Evolutionary conservation across 164 flowering plant genomes (phyloP), one percentile per base, ranked within the genome.

Genomic region (Nelumbo lutea): DNA sequence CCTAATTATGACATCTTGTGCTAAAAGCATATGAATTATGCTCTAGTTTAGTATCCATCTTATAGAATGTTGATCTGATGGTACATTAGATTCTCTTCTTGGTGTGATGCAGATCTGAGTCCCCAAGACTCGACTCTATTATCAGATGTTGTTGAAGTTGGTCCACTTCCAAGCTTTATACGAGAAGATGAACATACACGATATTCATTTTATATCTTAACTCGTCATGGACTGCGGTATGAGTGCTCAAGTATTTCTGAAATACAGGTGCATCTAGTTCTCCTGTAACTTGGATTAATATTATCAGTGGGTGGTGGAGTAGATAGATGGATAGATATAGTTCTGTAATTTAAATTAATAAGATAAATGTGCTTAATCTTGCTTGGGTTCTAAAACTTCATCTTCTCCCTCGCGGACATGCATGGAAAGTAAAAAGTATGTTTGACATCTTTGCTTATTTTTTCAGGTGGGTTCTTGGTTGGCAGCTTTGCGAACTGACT

Each of bases 41-140:
- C 27, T 27, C 27, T 27, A 27, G 27, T 27, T 27, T 27, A 27
- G 27, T 27, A 27, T 27, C 27, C 27, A 27, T 27, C 13, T 38
- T 38, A 11, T 42, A 63, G 40, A 41, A 62, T 74, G 15, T 61
- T 71, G 60, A 62, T 53, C 42, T 59, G 6, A 42, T 1, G 5
- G 2, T 52, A 48, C 2, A 13, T 9, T 11, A 2, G 14, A 53
- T 13, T 53, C 2, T 10, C 57, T 10, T 53, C 14, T 53, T 53
- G 10, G 6, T 63, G 65, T 73, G 42, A 3, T 85, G 84, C 88
- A 93, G 98, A 93, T 77, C 72, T 93, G 75, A 87, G 97, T 75
- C 99, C 97, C 51, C 91, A 83, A 66, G 99, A 92, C 73, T 90
- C 97, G 60, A 82, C 92, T 47, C 79, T 92, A 14, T 76, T 95